Percentiles rank a stretch among this genome's conserved stretches.
phyloP scores from a whole-genome alignment of 352 stramenopile species.

The Globisporangium cederbergense region DNA sequence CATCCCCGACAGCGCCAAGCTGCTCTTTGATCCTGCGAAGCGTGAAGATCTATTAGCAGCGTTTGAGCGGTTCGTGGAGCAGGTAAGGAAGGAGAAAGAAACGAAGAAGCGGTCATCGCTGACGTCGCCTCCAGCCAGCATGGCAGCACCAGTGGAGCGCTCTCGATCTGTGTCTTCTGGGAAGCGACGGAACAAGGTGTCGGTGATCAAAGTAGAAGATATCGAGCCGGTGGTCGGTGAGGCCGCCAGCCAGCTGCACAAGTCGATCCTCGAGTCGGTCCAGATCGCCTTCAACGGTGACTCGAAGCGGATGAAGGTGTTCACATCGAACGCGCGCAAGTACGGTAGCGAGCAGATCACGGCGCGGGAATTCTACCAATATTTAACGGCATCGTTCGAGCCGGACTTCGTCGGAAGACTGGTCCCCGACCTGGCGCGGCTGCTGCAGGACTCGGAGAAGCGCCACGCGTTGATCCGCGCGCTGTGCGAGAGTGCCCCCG shows the following conservation, averaged over 20 bases:
- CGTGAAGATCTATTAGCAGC: conserved; percentile 46
- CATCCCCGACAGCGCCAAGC: conserved; percentile 67
- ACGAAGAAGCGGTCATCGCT: conserved; percentile 60
- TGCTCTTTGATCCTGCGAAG: conserved; percentile 59
- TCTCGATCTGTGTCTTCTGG: conserved; percentile 35
- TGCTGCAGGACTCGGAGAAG: conserved; percentile 83
- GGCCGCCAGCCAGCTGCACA: conserved; percentile 75
- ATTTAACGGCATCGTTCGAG: conserved; percentile 88
- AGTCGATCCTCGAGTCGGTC: conserved; percentile 79
- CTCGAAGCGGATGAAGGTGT: conserved; percentile 83
- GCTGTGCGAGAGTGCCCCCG: conserved; percentile 79
- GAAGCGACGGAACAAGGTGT: conserved; percentile 41
- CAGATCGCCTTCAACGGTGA: conserved; percentile 70
- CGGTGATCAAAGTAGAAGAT: conserved; percentile 64
- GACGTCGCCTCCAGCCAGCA: conserved; percentile 23
- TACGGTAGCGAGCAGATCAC: conserved; percentile 84
- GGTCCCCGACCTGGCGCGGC: conserved; percentile 77
- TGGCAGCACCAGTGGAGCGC: conserved; percentile 22
- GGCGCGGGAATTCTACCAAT: conserved; percentile 87
- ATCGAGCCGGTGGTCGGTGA: conserved; percentile 83
- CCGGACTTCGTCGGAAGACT: conserved; percentile 83
- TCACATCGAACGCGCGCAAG: conserved; percentile 81
- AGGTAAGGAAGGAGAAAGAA: conserved; percentile 75
- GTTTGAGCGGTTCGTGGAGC: conserved; percentile 60
- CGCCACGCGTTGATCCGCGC: conserved; percentile 77